These are phyloP conservation scores for Vigna angularis DNA, from an alignment of 306 rosid genomes.

Conservation along the genomic window DNA sequence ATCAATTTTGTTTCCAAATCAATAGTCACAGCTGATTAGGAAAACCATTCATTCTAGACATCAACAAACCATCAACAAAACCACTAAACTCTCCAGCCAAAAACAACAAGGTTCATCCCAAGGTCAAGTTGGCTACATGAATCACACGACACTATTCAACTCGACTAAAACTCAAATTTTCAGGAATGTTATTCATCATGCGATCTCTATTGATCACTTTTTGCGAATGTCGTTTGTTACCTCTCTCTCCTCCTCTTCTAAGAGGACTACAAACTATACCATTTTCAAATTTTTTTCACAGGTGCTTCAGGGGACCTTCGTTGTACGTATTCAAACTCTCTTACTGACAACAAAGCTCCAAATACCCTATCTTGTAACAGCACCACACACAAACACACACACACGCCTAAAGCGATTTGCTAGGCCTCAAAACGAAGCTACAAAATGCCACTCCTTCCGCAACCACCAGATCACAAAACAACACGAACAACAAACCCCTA, in stretches of 20 bases:
- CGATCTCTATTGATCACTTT: neutral
- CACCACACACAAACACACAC: neutral
- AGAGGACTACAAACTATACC: neutral
- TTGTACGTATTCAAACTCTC: neutral
- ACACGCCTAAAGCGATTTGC: neutral
- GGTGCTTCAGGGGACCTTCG: neutral
- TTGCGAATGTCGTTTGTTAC: neutral
- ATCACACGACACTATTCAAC: neutral
- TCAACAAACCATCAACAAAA: neutral
- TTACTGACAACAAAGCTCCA: neutral
- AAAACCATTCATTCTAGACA: slow-evolving; percentile 26
- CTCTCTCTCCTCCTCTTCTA: neutral
- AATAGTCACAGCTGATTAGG: slow-evolving; percentile 3
- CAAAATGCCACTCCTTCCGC: neutral
- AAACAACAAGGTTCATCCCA: neutral
- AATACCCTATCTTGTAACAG: neutral
- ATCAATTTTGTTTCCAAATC: slow-evolving; percentile 28
- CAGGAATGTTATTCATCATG: neutral
- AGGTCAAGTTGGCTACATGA: neutral
- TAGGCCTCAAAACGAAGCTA: neutral
- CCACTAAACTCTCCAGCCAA: slow-evolving; percentile 16
- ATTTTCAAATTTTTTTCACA: neutral
- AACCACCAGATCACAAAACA: neutral
- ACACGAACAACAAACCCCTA: neutral
- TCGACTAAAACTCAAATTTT: neutral